A percentile compares a stretch with the other conserved stretches of the same genome.
Conservation (phyloP, 2,329 filamentous ascomycete species). For the Xylariaceae sp. region DNA sequence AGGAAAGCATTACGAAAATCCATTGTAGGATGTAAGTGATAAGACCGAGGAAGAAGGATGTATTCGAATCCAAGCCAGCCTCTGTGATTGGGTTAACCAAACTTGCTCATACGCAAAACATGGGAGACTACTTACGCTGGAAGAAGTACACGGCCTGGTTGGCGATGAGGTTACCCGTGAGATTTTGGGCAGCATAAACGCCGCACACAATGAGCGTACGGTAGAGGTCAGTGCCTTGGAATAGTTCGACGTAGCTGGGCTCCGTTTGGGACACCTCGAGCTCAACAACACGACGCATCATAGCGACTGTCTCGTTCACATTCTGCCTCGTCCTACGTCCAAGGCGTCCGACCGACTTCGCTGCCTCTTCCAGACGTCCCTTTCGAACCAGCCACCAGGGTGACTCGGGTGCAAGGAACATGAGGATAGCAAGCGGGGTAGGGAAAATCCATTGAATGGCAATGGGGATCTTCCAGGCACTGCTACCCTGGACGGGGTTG, state of each 20-base stretch:
- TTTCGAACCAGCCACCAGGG: constrained; percentile 57
- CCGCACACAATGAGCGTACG: constrained; percentile 54
- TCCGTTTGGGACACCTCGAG: constrained; percentile 47
- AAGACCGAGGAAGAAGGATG: constrained; percentile 16
- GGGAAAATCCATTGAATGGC: constrained; percentile 60
- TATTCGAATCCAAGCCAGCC: constrained; percentile 56
- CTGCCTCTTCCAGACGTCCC: constrained; percentile 44
- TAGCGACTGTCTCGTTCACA: constrained; percentile 47
- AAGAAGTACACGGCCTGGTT: constrained; percentile 64
- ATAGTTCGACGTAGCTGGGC: constrained; percentile 40
- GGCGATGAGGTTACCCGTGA: constrained; percentile 62
- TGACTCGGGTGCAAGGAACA: constrained; percentile 51
- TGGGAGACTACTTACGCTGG: constrained; percentile 38
- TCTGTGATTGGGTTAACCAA: constrained; percentile 38
- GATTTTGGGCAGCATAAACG: constrained; percentile 58
- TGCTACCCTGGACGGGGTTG: constrained; percentile 31
- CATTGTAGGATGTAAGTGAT: constrained; percentile 14
- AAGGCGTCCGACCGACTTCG: constrained; percentile 47
- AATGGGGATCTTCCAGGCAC: constrained; percentile 43
- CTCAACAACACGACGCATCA: constrained; percentile 58
- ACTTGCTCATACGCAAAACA: background rate
- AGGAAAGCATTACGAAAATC: constrained; percentile 64
- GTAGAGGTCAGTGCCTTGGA: constrained; percentile 53
- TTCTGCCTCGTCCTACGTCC: constrained; percentile 40
- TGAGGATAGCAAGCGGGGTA: constrained; percentile 49